Evolutionary conservation across 306 rosid genomes (phyloP).

Genomic region (Sicyos baderoa): DNA sequence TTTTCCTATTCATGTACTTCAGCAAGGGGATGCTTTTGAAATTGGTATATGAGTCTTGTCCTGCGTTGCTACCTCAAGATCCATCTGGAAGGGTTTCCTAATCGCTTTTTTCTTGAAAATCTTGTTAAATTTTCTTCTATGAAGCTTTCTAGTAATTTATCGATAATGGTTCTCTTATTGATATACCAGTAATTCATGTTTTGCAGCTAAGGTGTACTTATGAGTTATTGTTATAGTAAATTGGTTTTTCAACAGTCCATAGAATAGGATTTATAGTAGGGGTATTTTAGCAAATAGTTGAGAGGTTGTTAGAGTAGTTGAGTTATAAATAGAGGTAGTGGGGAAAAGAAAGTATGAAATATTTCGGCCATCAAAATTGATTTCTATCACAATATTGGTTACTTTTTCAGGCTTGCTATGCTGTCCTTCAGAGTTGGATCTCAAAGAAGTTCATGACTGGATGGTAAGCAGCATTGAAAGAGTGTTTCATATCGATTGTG

Average conservation of each 20-base stretch:
- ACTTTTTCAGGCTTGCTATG: conserved; percentile 43
- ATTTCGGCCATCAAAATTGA: too few species aligned
- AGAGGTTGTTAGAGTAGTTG: too few species aligned
- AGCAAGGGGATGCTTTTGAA: not conserved
- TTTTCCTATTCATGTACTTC: not conserved
- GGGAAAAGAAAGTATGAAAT: too few species aligned
- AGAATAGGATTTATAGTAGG: too few species aligned
- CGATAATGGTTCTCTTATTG: not conserved
- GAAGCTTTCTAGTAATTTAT: not conserved
- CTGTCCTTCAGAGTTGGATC: conserved; percentile 46
- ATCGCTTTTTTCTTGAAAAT: not conserved
- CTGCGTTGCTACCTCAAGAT: not conserved
- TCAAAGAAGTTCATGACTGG: conserved; percentile 49
- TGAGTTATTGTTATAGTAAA: not conserved
- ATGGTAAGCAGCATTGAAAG: conserved; percentile 31
- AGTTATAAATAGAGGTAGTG: too few species aligned
- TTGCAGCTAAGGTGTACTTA: not conserved
- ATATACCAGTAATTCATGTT: not conserved
- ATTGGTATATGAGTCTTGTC: not conserved
- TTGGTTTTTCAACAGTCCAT: not conserved
- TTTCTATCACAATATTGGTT: conserved; percentile 11
- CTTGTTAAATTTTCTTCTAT: not conserved
- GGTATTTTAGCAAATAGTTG: too few species aligned
- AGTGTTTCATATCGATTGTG: not conserved
- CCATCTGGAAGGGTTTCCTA: not conserved